Percentiles rank a stretch among this genome's conserved stretches.
These are phyloP conservation scores for Poterioochromonas sp. DNA, from an alignment of 352 stramenopile species.

Conservation along the genomic window DNA sequence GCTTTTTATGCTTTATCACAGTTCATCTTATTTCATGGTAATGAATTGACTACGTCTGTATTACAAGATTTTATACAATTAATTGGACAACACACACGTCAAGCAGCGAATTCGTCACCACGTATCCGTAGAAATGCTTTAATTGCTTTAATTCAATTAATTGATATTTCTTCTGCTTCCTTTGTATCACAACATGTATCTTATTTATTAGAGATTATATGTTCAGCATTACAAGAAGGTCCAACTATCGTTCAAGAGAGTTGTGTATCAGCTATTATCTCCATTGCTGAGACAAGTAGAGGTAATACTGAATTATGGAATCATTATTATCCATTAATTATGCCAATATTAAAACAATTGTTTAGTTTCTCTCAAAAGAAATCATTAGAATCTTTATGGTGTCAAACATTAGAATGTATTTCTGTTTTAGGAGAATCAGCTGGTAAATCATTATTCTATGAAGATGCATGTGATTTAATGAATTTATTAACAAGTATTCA, in stretches of 20 bases:
- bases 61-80: not conserved
- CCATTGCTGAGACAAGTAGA: not conserved
- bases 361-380: not conserved
- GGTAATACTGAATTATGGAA: not conserved
- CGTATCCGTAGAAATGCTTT: not conserved
- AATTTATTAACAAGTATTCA: slow-evolving; percentile 2
- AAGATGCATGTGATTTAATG: slow-evolving; percentile 18
- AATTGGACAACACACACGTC: not conserved
- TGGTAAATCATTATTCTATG: not conserved
- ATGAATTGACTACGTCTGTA: not conserved
- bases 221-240: not conserved
- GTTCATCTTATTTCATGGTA: slow-evolving; percentile 11
- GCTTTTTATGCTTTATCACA: slow-evolving; percentile 13
- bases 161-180: not conserved
- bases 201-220: not conserved
- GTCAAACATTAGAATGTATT: not conserved
- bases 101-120: not conserved
- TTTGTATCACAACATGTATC: not conserved
- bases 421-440: not conserved
- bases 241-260: slow-evolving; percentile 15
- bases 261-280: not conserved
- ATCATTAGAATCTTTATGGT: not conserved
- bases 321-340: slow-evolving; percentile 1
- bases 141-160: not conserved
- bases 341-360: not conserved